Base-by-base conservation (phyloP, 1,284 basidiomycete species). In the Ganoderma lucidum region DNA sequence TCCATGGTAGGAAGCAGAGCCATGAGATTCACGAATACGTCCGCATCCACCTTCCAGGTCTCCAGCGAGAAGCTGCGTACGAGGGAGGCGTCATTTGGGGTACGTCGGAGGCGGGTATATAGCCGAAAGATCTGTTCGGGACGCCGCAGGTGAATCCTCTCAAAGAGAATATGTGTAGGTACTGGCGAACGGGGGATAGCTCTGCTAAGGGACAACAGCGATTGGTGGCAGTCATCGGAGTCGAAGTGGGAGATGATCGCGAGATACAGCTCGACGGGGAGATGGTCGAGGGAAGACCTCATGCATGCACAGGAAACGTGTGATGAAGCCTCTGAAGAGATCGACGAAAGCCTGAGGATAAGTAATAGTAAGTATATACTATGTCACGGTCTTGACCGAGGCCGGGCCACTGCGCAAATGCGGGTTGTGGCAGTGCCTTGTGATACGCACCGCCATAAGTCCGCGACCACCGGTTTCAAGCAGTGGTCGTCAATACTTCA, bases 251-350 rank as follows among this genome's bases (percentile, higher is more conserved):
- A 76, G 53, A 92, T 74, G 73, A 92, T 88, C 14, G 78, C 78
- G 5, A 80, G 77, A 76, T 89, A 90, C n/a, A 92, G 80, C 77
- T 92, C 90, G 19, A 83, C 72, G 32, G 90, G 90, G n/a, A 92
- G 70, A 19, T 63, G 42, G 17, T 67, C 70, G 39, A 74, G 67
- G 14, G 64, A 63, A n/a, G 64, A 63, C 58, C 48, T 28, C 70
- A 71, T 69, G 35, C 59, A 71, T 69, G 35, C 59, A 62, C 55
- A 37, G 63, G 4, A 37, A 23, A 35, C 19, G 45, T 19, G 35
- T 35, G 35, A 35, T 8, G 19, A 48, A 48, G 45, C 19, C 44
- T n/a, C 19, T 4, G n/a, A 59, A 32, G 42, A 4, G 30, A 19
- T 51, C 12, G 48, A 51, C 48, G 48, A 6, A 51, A 51, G 48